Base-by-base conservation (phyloP, 2,329 filamentous ascomycete genomes). In the Malbranchea cinnamomea region DNA sequence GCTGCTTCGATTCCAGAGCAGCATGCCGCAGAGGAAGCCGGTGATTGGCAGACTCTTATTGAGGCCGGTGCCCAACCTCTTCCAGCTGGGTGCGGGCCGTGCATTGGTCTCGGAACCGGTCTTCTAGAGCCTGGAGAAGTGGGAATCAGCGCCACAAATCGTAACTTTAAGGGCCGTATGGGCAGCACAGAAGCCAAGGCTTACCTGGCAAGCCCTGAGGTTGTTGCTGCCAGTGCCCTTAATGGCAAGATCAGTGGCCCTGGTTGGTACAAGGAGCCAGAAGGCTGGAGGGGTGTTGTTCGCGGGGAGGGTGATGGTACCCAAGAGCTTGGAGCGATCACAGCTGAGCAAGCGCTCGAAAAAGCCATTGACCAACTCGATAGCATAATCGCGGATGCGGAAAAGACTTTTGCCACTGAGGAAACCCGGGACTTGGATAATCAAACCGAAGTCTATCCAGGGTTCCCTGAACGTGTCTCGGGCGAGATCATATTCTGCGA, bases 131-230 rank as follows among this genome's bases (percentile, higher is more conserved):
- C 71, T 2, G 82, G 80, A n/a, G 84, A 94, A 57, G 74, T 84
- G 6, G 84, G 84, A 13, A 85, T 94, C 42, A 75, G 67, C 37
- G 81, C 83, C 0, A 74, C 67, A 30, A 94, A 94, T 60, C 67
- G 85, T 7, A 93, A 93, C 53, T 94, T 85, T 63, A 84, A 85
- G 54, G 85, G 84, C 0, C 72, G 85, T 2, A 91, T 94, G 80
- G 85, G 85, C 3, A 76, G 69, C 9, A 73, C 68, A 2, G 71
- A 80, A 4, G 80, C 83, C 0, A 74, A 83, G 46, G 82, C 83
- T 0, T 94, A 93, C 50, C 73, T 94, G 1, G 79, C 77, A 4
- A 87, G 78, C 41, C 85, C 89, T 1, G 85, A 94, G 47, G 76
- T 93, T 2, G 87, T 95, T 1, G 87, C 87, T 3, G 85, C 89